Evolutionary conservation across 306 rosid species (phyloP).

Genomic region (Abrus pulchellus): DNA sequence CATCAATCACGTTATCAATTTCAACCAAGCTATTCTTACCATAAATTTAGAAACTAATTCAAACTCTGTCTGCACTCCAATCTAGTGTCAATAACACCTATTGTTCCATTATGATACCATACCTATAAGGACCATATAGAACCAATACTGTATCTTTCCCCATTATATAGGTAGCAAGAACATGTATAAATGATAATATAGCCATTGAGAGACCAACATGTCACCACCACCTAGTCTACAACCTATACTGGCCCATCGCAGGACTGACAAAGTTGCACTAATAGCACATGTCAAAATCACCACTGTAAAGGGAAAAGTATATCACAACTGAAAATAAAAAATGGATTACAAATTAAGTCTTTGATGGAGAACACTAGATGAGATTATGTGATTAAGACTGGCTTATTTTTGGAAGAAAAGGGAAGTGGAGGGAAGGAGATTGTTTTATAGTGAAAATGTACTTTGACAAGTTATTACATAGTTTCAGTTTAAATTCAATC

Average conservation of each 20-base stretch:
- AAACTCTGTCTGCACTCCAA: conserved; percentile 4
- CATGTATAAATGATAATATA: not conserved
- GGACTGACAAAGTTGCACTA: not conserved
- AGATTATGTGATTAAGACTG: conserved; percentile 3
- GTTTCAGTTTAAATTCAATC: conserved; percentile 1
- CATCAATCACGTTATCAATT: not conserved
- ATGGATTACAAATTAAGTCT: conserved; percentile 10
- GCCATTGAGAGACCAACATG: conserved; percentile 13
- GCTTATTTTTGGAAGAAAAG: not conserved
- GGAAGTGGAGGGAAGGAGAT: not conserved
- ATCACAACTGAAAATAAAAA: conserved; percentile 8
- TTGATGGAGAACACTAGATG: not conserved
- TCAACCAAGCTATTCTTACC: conserved; percentile 10
- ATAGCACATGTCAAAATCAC: not conserved
- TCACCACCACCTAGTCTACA: not conserved
- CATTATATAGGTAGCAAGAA: not conserved
- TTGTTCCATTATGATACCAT: not conserved
- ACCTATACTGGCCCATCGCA: not conserved
- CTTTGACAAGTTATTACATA: conserved; percentile 9
- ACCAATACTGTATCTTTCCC: not conserved
- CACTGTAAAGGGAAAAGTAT: conserved; percentile 4
- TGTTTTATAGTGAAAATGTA: conserved; percentile 7
- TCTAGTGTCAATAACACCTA: conserved; percentile 7
- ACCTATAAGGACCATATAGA: not conserved
- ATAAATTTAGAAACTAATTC: conserved; percentile 12